phyloP scores from a whole-genome alignment of 2,329 filamentous ascomycete genomes.

The Akanthomyces lecanii region DNA sequence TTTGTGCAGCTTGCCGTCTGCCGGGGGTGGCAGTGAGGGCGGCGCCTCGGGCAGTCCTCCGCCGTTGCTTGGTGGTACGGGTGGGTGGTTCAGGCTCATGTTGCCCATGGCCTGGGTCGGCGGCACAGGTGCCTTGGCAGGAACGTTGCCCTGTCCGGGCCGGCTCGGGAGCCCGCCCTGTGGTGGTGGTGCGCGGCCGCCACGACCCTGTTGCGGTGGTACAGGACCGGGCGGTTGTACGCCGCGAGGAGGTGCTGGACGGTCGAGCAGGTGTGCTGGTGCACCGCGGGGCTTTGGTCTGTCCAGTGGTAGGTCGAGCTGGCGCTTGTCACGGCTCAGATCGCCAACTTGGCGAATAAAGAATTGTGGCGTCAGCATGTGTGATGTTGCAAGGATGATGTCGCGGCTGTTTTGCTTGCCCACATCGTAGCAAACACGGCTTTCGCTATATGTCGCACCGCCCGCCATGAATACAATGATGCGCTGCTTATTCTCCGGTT shows the following conservation, averaged over 20 bases:
- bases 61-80: constrained; percentile 20
- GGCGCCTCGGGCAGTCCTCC: constrained; percentile 23
- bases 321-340: constrained; percentile 68
- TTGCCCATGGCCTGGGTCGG: constrained; percentile 53
- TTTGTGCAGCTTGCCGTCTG: constrained; percentile 45
- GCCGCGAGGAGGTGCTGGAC: constrained; percentile 49
- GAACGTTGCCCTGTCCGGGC: constrained; percentile 26
- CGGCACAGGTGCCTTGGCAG: constrained; percentile 29
- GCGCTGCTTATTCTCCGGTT: constrained; percentile 77
- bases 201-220: constrained; percentile 14
- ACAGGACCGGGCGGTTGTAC: constrained; percentile 28
- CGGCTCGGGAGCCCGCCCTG: constrained; percentile 34
- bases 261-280: constrained; percentile 81
- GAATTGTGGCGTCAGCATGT: constrained; percentile 83
- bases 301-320: constrained; percentile 77
- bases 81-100: constrained; percentile 43
- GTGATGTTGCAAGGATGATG: constrained; percentile 81
- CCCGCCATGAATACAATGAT: constrained; percentile 94
- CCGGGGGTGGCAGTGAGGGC: constrained; percentile 22
- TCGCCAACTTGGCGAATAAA: constrained; percentile 82
- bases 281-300: constrained; percentile 68
- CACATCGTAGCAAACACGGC: constrained; percentile 83
- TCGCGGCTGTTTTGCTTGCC: constrained; percentile 70
- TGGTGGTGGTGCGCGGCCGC: constrained; percentile 23
- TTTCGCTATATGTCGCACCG: constrained; percentile 89